A percentile compares a stretch with the other conserved stretches of the same genome.
Evolutionary conservation across 495 filamentous ascomycete genomes (phyloP).

Genomic region (Penicillium malachiteum): DNA sequence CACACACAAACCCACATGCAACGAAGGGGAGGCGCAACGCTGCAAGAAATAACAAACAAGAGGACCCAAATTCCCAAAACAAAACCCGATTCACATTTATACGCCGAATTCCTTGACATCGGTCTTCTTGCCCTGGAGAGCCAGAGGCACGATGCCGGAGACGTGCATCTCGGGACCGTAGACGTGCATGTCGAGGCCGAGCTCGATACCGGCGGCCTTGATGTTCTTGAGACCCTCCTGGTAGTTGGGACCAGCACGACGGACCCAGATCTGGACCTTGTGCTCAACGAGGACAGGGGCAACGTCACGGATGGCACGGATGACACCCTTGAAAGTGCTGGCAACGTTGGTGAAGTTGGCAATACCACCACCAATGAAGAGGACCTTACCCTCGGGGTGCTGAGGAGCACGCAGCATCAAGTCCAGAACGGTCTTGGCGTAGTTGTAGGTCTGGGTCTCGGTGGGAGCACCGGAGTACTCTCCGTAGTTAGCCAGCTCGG

Average conservation of each 20-base stretch:
- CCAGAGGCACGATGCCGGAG: constrained; percentile 66
- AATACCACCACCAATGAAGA: constrained; percentile 99
- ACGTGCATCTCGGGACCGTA: constrained; percentile 97
- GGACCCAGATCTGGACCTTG: constrained; percentile 99
- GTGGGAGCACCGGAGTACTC: constrained; percentile 99
- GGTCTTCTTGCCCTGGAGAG: constrained; percentile 59
- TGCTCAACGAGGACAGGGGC: constrained; percentile 85
- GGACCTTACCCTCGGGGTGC: constrained; percentile 87
- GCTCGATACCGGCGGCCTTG: constrained; percentile 90
- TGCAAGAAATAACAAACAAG: constrained; percentile 30
- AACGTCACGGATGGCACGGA: constrained; percentile 92
- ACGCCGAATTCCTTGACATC: constrained; percentile 52
- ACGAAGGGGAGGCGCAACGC: constrained; percentile 31
- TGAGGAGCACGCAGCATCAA: constrained; percentile 93
- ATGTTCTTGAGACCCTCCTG: constrained; percentile 99
- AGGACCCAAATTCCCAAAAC: constrained; percentile 4
- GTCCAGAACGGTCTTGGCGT: constrained; percentile 93
- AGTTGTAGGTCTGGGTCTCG: constrained; percentile 98
- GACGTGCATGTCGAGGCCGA: constrained; percentile 91
- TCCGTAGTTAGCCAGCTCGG: constrained; percentile 98
- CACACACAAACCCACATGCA: constrained; percentile 40
- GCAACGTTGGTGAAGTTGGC: constrained; percentile 99
- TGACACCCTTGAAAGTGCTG: constrained; percentile 99
- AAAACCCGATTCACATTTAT: constrained; percentile 32
- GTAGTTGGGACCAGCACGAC: constrained; percentile 98